Conservation (phyloP, 805 yeast genomes). For the Sugiyamaella mastotermitis region DNA sequence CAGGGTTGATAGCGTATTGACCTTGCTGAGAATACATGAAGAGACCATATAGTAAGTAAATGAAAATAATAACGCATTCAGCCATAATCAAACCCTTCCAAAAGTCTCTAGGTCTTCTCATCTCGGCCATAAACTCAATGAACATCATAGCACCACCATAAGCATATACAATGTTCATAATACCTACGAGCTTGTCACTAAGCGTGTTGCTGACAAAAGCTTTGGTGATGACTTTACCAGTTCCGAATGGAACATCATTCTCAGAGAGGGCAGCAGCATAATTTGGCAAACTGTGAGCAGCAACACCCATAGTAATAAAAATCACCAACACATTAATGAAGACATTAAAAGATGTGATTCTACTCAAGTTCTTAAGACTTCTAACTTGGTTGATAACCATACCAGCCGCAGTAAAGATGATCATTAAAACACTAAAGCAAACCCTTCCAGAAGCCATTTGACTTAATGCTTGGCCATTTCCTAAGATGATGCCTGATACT, state of each 20-base stretch:
- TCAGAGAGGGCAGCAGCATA: constrained; percentile 15
- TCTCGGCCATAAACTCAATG: constrained; percentile 40
- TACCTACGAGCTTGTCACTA: constrained; percentile 10
- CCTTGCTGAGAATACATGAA: constrained; percentile 38
- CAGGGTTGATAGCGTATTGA: constrained; percentile 30
- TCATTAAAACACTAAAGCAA: constrained; percentile 35
- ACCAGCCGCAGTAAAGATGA: constrained; percentile 37
- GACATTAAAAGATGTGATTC: constrained; percentile 36
- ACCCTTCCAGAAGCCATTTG: constrained; percentile 28
- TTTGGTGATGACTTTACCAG: constrained; percentile 9
- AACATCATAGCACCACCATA: constrained; percentile 43
- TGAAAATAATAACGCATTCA: constrained; percentile 33
- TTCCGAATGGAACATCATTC: not conserved
- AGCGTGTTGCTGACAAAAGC: constrained; percentile 8
- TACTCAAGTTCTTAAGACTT: constrained; percentile 32
- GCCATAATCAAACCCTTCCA: constrained; percentile 40
- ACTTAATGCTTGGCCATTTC: constrained; percentile 36
- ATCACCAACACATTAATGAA: constrained; percentile 38
- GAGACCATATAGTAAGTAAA: constrained; percentile 36
- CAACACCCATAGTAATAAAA: constrained; percentile 38
- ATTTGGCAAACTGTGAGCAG: constrained; percentile 30
- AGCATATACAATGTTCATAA: constrained; percentile 40
- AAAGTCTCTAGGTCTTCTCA: constrained; percentile 40
- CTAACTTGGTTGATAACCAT: constrained; percentile 36
- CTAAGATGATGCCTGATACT: constrained; percentile 36